A percentile compares a stretch with the other conserved stretches of the same genome.
Conservation (phyloP, 179 eudicot species). For the Silene coronaria region DNA sequence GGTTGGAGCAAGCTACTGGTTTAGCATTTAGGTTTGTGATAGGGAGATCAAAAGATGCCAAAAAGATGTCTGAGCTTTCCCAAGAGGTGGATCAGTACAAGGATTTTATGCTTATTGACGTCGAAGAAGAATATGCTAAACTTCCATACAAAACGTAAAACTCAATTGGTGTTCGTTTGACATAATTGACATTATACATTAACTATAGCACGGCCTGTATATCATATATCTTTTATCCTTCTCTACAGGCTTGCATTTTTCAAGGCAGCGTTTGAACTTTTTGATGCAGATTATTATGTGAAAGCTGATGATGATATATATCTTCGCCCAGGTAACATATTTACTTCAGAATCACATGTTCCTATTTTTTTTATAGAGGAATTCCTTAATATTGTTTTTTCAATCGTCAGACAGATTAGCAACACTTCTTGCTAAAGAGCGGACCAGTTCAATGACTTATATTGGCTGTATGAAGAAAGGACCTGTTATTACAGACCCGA, state of each 20-base stretch:
- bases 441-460: constrained; percentile 47
- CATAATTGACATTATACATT: background rate
- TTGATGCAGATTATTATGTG: constrained; percentile 62
- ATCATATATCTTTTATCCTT: background rate
- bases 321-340: constrained; percentile 53
- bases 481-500: constrained; percentile 68
- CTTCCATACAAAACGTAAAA: constrained; percentile 60
- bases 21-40: constrained; percentile 68
- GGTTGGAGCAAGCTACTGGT: constrained; percentile 70
- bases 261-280: constrained; percentile 56
- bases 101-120: constrained; percentile 54
- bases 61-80: constrained; percentile 42
- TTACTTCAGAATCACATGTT: background rate
- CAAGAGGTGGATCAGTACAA: constrained; percentile 53
- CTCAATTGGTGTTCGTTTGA: constrained; percentile 1
- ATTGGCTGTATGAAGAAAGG: constrained; percentile 84
- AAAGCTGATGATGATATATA: constrained; percentile 74
- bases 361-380: background rate
- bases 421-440: constrained; percentile 64
- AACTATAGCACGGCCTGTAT: background rate
- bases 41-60: constrained; percentile 50
- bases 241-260: constrained; percentile 52
- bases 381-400: constrained; percentile 2
- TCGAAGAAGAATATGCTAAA: constrained; percentile 50
- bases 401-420: constrained; percentile 49